Evolutionary conservation across 2,329 filamentous ascomycete species (phyloP), one percentile per base, ranked within the genome.

Genomic region (Mariannaea elegans): DNA sequence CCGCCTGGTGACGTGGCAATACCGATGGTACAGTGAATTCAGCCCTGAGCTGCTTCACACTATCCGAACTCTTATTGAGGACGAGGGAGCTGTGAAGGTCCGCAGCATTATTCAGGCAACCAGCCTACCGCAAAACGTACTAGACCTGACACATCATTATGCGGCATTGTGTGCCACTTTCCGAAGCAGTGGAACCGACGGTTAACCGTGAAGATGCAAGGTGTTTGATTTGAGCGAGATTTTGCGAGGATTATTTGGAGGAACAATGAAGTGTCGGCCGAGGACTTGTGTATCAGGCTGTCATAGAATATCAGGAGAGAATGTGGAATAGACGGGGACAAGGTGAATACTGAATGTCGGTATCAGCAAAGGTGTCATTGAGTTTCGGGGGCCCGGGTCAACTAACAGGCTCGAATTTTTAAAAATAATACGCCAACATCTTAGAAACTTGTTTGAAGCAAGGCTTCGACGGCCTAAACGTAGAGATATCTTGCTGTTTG

Each of bases 1-100:
- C 66, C 84, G 93, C 51, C 82, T 99, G 39, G 92, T 98, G 31
- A 95, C 94, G 12, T 99, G 95, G 95, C 95, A 99, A 79, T 99
- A 97, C 79, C 86, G 95, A 68, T 99, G 95, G 95, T 99, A 99
- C 80, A 97, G 94, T 56, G 95, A 99, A 85, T 99, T 99, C 79
- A 97, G 94, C 16, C 95, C 95, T 1, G 89, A 94, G 65, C 84
- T 99, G 41, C 85, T 99, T 53, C 92, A 89, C 76, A 90, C 92
- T 3, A 92, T 98, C 71, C 90, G 95, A 63, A 93, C 92, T 66
- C 82, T 99, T 66, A 99, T 99, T 73, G 95, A 98, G 78, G 94
- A 97, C 67, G 95, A 99, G 78, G 95, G 95, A 59, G 94, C 94
- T 1, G 92, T 99, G 76, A 99, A 99, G 80, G 91, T 99, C 54